Evolutionary conservation across 306 rosid genomes (phyloP), one percentile per base, ranked within the genome.

Genomic region (Cercis canadensis): DNA sequence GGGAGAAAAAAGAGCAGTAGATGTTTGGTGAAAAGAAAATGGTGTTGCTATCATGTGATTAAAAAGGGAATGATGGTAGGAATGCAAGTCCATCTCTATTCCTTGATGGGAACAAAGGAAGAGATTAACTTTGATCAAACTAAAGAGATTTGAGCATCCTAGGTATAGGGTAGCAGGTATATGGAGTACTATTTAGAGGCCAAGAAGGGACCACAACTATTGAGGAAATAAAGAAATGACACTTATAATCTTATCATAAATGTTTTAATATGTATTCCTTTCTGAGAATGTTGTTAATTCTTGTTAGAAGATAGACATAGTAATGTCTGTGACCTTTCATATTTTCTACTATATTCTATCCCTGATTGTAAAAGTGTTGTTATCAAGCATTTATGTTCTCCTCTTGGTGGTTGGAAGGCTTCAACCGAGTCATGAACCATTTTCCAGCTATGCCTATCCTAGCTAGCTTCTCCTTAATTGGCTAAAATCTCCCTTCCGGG

Each of bases 141-240:
- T 52, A 4, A 17, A 63, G 65, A 47, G 70, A 62, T 34, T 57
- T 65, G 53, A 64, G 70, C 44, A 60, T 67, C 78, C 63, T 39
- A 24, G 29, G 40, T 40, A 68, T 29, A 64, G 65, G 16, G 39
- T 12, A 13, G 33, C 11, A 33, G 57, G 33, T 67, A 40, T 52
- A 5, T 55, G 78, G 12, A 70, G 18, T 13, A 12, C 33, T 51
- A 32, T 59, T 43, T 16, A 50, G 15, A 14, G 51, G 3, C 5
- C 17, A 18, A 75, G 61, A 45, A 63, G 62, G 81, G 75, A 72
- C 85, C 81, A 75, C 85, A 37, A 19, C 44, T 62, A 12, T 43
- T 34, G 15, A 52, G 41, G 29, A 51, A 34, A 19, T 55, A n/a
- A 62, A 11, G 18, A 32, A 54, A 17, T 43, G 57, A 50, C 19